Base-by-base conservation (phyloP, 2,329 filamentous ascomycete genomes). In the Fusarium tricinctum region DNA sequence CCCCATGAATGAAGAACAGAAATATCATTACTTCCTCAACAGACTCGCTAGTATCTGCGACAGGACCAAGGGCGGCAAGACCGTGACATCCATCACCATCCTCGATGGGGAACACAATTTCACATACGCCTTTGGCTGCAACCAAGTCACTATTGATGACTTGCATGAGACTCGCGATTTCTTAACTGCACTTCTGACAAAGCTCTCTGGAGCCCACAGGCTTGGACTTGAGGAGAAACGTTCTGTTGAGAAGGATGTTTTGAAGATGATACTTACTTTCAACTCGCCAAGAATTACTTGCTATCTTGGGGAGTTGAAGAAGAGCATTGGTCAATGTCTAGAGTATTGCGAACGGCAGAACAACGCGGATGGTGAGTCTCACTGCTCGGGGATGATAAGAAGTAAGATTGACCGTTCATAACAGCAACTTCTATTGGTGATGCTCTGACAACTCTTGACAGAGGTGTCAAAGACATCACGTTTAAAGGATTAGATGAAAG, bases 1-100 rank as follows among this genome's bases (percentile, higher is more conserved):
- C 4, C 60, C 59, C 3, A 30, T 33, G 3, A 71, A 66, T 4
- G 64, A 71, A 8, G 71, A 76, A 17, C 52, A 74, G 14, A 49
- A 47, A 2, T 76, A 77, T 6, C 69, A 74, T 4, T 58, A 28
- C 3, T 80, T 77, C n/a, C 68, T 79, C 1, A 72, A 78, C 42
- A 75, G 71, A 9, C 57, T 80, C 3, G 75, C 76, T 0, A 72
- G 72, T 19, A 62, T 78, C 5, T 79, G 78, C 48, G 78, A 80
- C 39, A 74, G 57, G 3, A 26, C 49, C 12, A 74, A 65, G 17
- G 62, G 73, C 2, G 78, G 77, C 3, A 57, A 26, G 2, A 79
- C 76, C 0, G 75, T 80, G 6, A 75, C 78, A 0, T 71, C 77
- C 0, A 42, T 78, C n/a, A 61, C 71, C 0, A 66, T 80, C 1